Conservation (phyloP, 2,329 filamentous ascomycete genomes). For the Parastagonospora nodorum region DNA sequence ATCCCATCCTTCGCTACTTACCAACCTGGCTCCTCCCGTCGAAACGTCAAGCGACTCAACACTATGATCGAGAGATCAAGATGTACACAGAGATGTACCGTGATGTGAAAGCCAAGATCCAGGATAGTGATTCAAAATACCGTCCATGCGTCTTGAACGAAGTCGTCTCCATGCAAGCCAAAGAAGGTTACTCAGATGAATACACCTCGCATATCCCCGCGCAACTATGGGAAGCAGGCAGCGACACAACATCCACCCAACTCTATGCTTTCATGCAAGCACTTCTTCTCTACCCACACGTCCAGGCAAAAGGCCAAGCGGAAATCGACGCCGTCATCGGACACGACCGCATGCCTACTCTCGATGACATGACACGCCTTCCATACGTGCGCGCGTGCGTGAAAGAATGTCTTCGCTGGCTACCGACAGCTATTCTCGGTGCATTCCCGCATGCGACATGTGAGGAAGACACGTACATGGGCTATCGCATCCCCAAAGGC, state of each 20-base stretch:
- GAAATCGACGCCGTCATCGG: conserved; percentile 51
- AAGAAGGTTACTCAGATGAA: conserved; percentile 13
- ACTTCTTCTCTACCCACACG: conserved; percentile 56
- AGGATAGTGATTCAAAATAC: neutral
- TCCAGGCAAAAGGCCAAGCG: conserved; percentile 53
- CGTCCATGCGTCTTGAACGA: conserved; percentile 15
- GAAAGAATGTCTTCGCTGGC: conserved; percentile 63
- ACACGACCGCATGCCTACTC: conserved; percentile 40
- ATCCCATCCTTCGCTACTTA: conserved; percentile 50
- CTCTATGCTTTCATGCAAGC: conserved; percentile 35
- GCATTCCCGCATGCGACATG: conserved; percentile 54
- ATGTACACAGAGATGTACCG: conserved; percentile 11
- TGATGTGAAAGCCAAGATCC: conserved; percentile 5
- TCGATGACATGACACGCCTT: conserved; percentile 39
- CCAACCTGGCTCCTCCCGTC: conserved; percentile 26
- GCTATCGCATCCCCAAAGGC: conserved; percentile 54
- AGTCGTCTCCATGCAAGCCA: conserved; percentile 7
- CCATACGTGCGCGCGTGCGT: conserved; percentile 61
- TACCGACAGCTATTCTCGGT: conserved; percentile 56
- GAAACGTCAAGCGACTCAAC: conserved; percentile 43
- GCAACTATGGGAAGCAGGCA: conserved; percentile 19
- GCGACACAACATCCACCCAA: conserved; percentile 16
- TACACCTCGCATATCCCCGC: conserved; percentile 12
- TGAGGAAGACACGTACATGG: conserved; percentile 52
- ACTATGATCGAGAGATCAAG: conserved; percentile 49